A percentile compares a stretch with the other conserved stretches of the same genome.
These are phyloP conservation scores for Fusarium kyushuense DNA, from an alignment of 2,329 filamentous ascomycete genomes.

Conservation along the genomic window DNA sequence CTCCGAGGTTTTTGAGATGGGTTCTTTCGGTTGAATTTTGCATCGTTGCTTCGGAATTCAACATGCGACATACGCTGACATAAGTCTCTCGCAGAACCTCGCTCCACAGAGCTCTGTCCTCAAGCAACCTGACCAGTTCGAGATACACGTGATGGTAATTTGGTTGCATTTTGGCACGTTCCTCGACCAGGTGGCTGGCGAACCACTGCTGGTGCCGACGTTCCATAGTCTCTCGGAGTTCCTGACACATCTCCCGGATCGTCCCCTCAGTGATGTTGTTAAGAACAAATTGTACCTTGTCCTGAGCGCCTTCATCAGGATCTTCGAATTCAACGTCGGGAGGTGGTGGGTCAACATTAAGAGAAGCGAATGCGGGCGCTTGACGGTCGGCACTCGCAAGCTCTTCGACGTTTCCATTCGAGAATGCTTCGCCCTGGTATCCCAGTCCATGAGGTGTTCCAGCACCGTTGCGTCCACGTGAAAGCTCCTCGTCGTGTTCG, in stretches of 20 bases:
- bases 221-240: constrained; percentile 82
- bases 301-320: constrained; percentile 85
- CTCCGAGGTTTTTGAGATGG: constrained; percentile 92
- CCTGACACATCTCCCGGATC: constrained; percentile 83
- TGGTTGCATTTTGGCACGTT: constrained; percentile 95
- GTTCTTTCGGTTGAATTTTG: constrained; percentile 85
- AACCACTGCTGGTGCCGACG: constrained; percentile 95
- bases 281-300: constrained; percentile 93
- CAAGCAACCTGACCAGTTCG: constrained; percentile 85
- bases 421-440: constrained; percentile 63
- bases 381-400: constrained; percentile 68
- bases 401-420: constrained; percentile 80
- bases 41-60: constrained; percentile 90
- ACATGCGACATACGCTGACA: constrained; percentile 83
- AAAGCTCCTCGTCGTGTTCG: constrained; percentile 71
- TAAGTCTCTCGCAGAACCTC: constrained; percentile 96
- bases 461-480: constrained; percentile 67
- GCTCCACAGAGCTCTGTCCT: constrained; percentile 81
- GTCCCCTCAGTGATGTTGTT: constrained; percentile 97
- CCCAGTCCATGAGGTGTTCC: constrained; percentile 53
- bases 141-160: constrained; percentile 97
- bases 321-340: constrained; percentile 78
- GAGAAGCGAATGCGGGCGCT: constrained; percentile 78
- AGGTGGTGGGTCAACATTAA: constrained; percentile 79
- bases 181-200: constrained; percentile 91